phyloP scores from a whole-genome alignment of 2,329 filamentous ascomycete genomes.

The Phialocephala subalpina region DNA sequence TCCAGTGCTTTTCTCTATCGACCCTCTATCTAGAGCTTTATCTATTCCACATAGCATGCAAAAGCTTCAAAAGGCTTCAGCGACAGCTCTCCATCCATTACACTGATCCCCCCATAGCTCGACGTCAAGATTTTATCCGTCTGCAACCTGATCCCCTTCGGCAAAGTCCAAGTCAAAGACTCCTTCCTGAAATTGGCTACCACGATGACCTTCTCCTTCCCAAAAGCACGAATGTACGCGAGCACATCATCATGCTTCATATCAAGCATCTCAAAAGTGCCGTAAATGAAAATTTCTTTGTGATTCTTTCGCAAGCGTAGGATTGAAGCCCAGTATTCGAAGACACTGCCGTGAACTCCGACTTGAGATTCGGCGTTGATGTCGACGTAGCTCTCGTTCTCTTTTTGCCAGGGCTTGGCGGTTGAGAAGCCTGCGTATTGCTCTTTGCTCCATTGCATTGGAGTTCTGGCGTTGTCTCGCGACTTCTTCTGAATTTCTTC shows the following conservation, averaged over 20 bases:
- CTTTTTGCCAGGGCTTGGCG: slow-evolving; percentile 71
- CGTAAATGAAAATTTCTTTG: slow-evolving; percentile 72
- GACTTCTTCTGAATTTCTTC: slow-evolving; percentile 65
- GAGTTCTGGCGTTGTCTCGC: slow-evolving; percentile 74
- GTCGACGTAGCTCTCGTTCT: slow-evolving; percentile 67
- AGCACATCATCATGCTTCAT: slow-evolving; percentile 63
- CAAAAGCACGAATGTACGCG: slow-evolving; percentile 51
- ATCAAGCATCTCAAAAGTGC: slow-evolving; percentile 63
- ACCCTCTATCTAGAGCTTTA: not conserved
- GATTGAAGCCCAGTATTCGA: slow-evolving; percentile 67
- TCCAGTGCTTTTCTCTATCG: not conserved
- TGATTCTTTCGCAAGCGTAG: slow-evolving; percentile 67
- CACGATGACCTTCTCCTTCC: slow-evolving; percentile 30
- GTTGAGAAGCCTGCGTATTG: slow-evolving; percentile 71
- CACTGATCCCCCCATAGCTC: slow-evolving; percentile 26
- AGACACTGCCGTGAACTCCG: slow-evolving; percentile 57
- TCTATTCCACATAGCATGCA: slow-evolving; percentile 28
- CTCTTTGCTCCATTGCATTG: slow-evolving; percentile 74
- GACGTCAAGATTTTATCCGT: slow-evolving; percentile 23
- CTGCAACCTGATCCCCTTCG: slow-evolving; percentile 16
- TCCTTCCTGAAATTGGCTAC: slow-evolving; percentile 34
- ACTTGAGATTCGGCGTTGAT: slow-evolving; percentile 69
- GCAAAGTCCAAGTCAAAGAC: slow-evolving; percentile 30
- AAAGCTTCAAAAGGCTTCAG: slow-evolving; percentile 36
- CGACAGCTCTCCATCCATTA: slow-evolving; percentile 15